phyloP scores from a whole-genome alignment of 2,329 filamentous ascomycete species.

The Calonectria pteridis region DNA sequence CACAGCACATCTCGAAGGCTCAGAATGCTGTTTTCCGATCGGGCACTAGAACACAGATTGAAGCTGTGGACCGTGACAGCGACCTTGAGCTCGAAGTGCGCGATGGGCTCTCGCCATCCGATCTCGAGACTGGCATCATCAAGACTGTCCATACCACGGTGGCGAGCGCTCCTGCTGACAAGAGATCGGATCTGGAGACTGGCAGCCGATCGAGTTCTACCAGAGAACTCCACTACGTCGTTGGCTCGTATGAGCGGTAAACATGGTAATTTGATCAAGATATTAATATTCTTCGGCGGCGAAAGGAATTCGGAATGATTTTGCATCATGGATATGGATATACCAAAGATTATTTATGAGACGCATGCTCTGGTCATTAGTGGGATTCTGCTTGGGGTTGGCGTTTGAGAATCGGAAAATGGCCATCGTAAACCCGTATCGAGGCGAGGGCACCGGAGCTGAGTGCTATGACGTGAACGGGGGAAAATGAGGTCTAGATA shows the following conservation, averaged over 20 bases:
- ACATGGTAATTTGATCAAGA: not conserved
- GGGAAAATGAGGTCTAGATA: not conserved
- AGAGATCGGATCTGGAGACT: slow-evolving; percentile 13
- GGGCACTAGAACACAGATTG: slow-evolving; percentile 14
- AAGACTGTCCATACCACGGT: slow-evolving; percentile 40
- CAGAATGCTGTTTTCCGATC: not conserved
- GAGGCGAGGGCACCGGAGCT: not conserved
- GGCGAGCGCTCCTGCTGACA: not conserved
- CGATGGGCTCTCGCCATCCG: not conserved
- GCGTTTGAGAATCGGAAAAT: not conserved
- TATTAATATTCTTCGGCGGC: not conserved
- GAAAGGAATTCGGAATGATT: not conserved
- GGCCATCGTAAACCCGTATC: not conserved
- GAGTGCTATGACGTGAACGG: not conserved
- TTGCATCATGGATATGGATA: not conserved
- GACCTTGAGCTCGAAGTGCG: slow-evolving; percentile 11
- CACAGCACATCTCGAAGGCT: not conserved
- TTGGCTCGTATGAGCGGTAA: not conserved
- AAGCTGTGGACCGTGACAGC: slow-evolving; percentile 25
- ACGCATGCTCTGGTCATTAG: not conserved
- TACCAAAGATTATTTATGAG: not conserved
- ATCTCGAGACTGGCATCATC: slow-evolving; percentile 23
- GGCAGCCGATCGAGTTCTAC: slow-evolving; percentile 34
- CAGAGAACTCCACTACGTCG: slow-evolving; percentile 24
- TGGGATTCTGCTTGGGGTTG: not conserved